phyloP scores from a whole-genome alignment of 2,329 filamentous ascomycete genomes.

The Botrytis galanthina region DNA sequence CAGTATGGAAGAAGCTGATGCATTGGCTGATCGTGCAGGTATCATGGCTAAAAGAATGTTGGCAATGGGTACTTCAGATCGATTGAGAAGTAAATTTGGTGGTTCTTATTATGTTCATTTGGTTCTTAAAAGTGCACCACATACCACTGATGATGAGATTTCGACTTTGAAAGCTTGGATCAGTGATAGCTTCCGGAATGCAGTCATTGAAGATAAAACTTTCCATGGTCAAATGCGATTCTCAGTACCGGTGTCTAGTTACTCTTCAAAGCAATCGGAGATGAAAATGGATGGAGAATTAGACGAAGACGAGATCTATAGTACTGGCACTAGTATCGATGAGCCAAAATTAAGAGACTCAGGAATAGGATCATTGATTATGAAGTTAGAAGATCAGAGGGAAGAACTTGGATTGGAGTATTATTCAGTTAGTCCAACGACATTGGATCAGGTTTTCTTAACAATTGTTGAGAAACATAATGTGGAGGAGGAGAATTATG shows the following conservation, averaged over 20 bases:
- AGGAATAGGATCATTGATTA: slow-evolving; percentile 65
- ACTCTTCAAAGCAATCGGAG: slow-evolving; percentile 42
- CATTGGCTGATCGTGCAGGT: slow-evolving; percentile 76
- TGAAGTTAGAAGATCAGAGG: slow-evolving; percentile 69
- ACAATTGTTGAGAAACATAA: slow-evolving; percentile 79
- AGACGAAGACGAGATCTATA: slow-evolving; percentile 30
- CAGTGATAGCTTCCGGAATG: slow-evolving; percentile 55
- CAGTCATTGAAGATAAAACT: slow-evolving; percentile 67
- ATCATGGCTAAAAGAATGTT: slow-evolving; percentile 87
- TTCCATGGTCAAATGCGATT: slow-evolving; percentile 90
- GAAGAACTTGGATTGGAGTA: slow-evolving; percentile 71
- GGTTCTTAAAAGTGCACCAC: slow-evolving; percentile 71
- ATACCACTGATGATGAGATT: slow-evolving; percentile 69
- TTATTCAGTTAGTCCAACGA: slow-evolving; percentile 84
- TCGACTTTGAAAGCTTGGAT: slow-evolving; percentile 66
- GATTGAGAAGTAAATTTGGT: slow-evolving; percentile 72
- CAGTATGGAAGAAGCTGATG: slow-evolving; percentile 93
- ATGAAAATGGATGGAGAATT: neutral
- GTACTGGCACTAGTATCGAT: slow-evolving; percentile 19
- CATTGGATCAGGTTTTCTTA: slow-evolving; percentile 87
- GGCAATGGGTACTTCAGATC: slow-evolving; percentile 72
- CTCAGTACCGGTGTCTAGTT: slow-evolving; percentile 53
- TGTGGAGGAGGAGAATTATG: slow-evolving; percentile 69
- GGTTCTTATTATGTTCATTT: slow-evolving; percentile 79
- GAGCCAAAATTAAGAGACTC: slow-evolving; percentile 13